Conservation (phyloP, 345 rosid species). For the Psidium friedrichsthalianum region DNA sequence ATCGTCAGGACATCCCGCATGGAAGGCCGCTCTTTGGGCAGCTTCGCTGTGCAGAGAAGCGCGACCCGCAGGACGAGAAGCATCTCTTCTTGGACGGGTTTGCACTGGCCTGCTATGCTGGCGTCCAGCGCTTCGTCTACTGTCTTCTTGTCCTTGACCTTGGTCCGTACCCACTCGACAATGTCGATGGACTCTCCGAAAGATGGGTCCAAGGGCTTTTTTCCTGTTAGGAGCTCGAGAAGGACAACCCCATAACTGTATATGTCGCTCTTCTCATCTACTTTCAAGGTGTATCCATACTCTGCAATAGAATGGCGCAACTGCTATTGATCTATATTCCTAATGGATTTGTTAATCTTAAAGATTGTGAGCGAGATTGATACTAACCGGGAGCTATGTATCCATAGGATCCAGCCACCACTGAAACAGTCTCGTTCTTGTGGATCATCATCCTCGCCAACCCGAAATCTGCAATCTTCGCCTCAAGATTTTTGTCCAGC, state of each 20-base stretch:
- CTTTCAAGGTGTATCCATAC: slow-evolving; percentile 79
- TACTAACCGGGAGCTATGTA: slow-evolving; percentile 75
- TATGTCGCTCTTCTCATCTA: slow-evolving; percentile 83
- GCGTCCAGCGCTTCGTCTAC: slow-evolving; percentile 52
- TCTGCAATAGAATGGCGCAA: slow-evolving; percentile 20
- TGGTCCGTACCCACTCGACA: slow-evolving; percentile 59
- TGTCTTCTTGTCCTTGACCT: slow-evolving; percentile 36
- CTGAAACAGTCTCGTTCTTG: slow-evolving; percentile 75
- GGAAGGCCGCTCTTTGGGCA: slow-evolving; percentile 79
- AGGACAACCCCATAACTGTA: slow-evolving; percentile 79
- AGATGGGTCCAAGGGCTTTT: slow-evolving; percentile 64
- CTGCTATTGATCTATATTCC: neutral
- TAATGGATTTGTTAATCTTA: neutral
- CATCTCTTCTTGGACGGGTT: slow-evolving; percentile 79
- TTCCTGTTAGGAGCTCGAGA: slow-evolving; percentile 72
- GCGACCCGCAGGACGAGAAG: slow-evolving; percentile 60
- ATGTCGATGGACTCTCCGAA: slow-evolving; percentile 64
- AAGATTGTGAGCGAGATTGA: neutral
- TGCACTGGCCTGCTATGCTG: slow-evolving; percentile 69
- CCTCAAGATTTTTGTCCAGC: slow-evolving; percentile 58
- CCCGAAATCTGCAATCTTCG: slow-evolving; percentile 85
- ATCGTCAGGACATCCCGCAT: slow-evolving; percentile 69
- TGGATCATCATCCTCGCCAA: slow-evolving; percentile 79
- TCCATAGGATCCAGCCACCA: slow-evolving; percentile 93
- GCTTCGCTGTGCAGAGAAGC: slow-evolving; percentile 67